These are phyloP conservation scores for Backusella westeae DNA, from an alignment of 192 early-diverging fungal genomes.

Conservation along the genomic window DNA sequence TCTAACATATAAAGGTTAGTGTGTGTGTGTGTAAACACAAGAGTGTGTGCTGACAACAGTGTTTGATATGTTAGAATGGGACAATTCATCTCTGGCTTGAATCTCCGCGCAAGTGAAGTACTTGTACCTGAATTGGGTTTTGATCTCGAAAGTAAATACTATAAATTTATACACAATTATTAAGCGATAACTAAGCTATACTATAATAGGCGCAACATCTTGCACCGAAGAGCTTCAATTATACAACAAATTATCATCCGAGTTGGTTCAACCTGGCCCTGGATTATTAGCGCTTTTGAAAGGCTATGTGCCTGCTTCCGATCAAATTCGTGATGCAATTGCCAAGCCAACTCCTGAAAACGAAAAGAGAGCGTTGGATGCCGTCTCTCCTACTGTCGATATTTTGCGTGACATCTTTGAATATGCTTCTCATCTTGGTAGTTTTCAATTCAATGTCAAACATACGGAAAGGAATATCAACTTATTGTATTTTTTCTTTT, in stretches of 20 bases:
- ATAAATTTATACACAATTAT: not conserved
- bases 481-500: not conserved
- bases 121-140: constrained; percentile 56
- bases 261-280: constrained; percentile 51
- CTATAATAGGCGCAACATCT: constrained; percentile 46
- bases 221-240: constrained; percentile 63
- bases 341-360: constrained; percentile 77
- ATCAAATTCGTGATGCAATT: constrained; percentile 84
- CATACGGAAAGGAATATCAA: not conserved
- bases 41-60: no score
- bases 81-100: constrained; percentile 48
- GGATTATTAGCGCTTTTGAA: constrained; percentile 53
- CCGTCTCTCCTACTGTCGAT: constrained; percentile 75
- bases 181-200: not conserved
- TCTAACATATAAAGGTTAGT: not conserved
- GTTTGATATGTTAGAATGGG: constrained; percentile 32
- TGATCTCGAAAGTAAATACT: constrained; percentile 60
- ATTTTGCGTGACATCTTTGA: constrained; percentile 83
- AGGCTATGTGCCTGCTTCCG: constrained; percentile 65
- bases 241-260: constrained; percentile 50
- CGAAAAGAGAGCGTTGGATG: constrained; percentile 87
- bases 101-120: constrained; percentile 37
- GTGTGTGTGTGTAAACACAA: no score
- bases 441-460: constrained; percentile 15
- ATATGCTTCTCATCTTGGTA: constrained; percentile 74